Percentiles rank a stretch among this genome's conserved stretches.
phyloP scores from a whole-genome alignment of 2,329 filamentous ascomycete species.

The Lasiodiplodia hormozganensis region DNA sequence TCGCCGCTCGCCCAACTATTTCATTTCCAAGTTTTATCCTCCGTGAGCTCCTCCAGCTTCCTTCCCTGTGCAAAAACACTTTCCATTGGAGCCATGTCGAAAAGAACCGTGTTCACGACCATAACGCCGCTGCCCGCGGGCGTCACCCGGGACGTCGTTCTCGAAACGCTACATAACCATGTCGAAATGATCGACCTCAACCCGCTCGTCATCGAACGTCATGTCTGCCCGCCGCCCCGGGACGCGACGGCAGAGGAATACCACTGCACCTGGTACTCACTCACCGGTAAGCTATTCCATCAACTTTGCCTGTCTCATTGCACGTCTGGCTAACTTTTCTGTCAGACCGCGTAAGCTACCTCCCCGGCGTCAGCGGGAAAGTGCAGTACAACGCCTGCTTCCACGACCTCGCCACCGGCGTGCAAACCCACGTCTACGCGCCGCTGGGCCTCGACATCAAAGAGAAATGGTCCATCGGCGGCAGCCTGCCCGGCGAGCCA shows the following conservation, averaged over 20 bases:
- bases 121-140: slow-evolving; percentile 77
- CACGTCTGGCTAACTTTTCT: slow-evolving; percentile 52
- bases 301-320: neutral
- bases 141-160: slow-evolving; percentile 72
- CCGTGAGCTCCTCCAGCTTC: neutral
- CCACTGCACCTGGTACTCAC: slow-evolving; percentile 74
- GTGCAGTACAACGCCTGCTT: slow-evolving; percentile 83
- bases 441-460: slow-evolving; percentile 81
- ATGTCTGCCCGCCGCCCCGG: slow-evolving; percentile 70
- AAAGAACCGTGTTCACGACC: slow-evolving; percentile 74
- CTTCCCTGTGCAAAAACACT: neutral
- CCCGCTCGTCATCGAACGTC: slow-evolving; percentile 77
- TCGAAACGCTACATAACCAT: slow-evolving; percentile 80
- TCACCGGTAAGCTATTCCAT: slow-evolving; percentile 43
- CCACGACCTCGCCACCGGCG: slow-evolving; percentile 72
- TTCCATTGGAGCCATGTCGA: slow-evolving; percentile 63
- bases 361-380: slow-evolving; percentile 72
- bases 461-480: slow-evolving; percentile 78
- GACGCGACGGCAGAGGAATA: slow-evolving; percentile 74
- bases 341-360: slow-evolving; percentile 77
- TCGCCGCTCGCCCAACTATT: neutral
- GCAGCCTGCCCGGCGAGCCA: slow-evolving; percentile 74
- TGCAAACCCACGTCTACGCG: slow-evolving; percentile 85
- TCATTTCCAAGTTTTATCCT: neutral
- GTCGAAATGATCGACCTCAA: slow-evolving; percentile 87